Percentiles rank a stretch among this genome's conserved stretches.
Conservation (phyloP, 306 rosid species). For the Gynostemma pentaphyllum region DNA sequence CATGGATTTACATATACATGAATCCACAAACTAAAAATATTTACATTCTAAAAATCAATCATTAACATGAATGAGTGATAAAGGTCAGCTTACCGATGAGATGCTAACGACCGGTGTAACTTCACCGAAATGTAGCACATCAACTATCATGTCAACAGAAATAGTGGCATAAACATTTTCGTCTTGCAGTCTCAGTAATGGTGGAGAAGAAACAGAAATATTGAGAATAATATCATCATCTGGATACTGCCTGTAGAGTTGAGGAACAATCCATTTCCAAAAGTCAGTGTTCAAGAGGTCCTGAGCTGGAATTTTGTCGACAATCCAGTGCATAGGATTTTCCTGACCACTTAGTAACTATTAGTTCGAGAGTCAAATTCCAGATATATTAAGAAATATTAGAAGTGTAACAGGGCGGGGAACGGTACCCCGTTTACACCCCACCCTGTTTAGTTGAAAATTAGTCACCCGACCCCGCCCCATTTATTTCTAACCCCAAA, state of each 20-base stretch:
- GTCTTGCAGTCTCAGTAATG: constrained; percentile 31
- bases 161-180: constrained; percentile 27
- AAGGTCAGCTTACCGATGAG: constrained; percentile 45
- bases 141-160: constrained; percentile 38
- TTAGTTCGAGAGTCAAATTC: background rate
- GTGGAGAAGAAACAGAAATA: constrained; percentile 53
- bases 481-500: no score
- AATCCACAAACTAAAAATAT: background rate
- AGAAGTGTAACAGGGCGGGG: no score
- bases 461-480: no score
- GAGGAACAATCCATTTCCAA: constrained; percentile 78
- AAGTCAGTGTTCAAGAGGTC: constrained; percentile 49
- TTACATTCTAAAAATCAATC: no score
- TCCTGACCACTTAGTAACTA: constrained; percentile 19
- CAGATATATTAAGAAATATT: no score
- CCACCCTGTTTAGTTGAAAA: no score
- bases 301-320: constrained; percentile 44
- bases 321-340: constrained; percentile 45
- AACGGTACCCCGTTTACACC: no score
- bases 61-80: constrained; percentile 2
- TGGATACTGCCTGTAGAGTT: constrained; percentile 63
- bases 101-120: constrained; percentile 62
- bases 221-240: constrained; percentile 54
- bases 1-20: background rate
- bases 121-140: constrained; percentile 43